These are phyloP conservation scores for Harrya chromipes DNA, from an alignment of 768 basidiomycete genomes.

Conservation along the genomic window DNA sequence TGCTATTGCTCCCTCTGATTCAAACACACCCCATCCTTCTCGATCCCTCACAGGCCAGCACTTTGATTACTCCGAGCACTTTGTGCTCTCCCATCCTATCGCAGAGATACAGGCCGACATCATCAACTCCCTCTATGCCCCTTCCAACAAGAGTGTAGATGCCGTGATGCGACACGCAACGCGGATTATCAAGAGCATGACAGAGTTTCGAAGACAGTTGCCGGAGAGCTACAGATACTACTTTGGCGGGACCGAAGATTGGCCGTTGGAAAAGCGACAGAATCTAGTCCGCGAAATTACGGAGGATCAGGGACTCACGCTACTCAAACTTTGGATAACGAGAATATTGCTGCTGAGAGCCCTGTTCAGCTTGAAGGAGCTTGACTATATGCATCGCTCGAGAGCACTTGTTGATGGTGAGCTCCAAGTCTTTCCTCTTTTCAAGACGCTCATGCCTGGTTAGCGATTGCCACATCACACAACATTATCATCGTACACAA, in stretches of 20 bases:
- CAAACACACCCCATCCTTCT: constrained; percentile 72
- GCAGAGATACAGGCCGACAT: constrained; percentile 88
- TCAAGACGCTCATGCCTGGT: constrained; percentile 4
- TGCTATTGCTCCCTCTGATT: constrained; percentile 78
- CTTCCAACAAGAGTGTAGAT: constrained; percentile 66
- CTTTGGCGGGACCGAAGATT: constrained; percentile 76
- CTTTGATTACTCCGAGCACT: constrained; percentile 71
- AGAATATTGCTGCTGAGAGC: constrained; percentile 76
- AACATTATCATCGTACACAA: constrained; percentile 85
- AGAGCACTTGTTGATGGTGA: constrained; percentile 77
- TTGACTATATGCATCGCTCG: constrained; percentile 60
- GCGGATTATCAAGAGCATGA: constrained; percentile 75
- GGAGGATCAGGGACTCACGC: constrained; percentile 77
- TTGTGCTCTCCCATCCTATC: constrained; percentile 69
- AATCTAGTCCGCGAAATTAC: constrained; percentile 71
- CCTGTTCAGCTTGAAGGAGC: constrained; percentile 72
- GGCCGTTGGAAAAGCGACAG: constrained; percentile 62
- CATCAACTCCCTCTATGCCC: constrained; percentile 80
- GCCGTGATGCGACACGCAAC: constrained; percentile 73
- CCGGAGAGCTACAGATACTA: constrained; percentile 72
- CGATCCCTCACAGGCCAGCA: constrained; percentile 34
- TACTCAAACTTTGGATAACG: constrained; percentile 80
- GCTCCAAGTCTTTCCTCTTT: constrained; percentile 15
- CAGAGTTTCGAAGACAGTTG: constrained; percentile 62
- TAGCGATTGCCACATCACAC: constrained; percentile 83